Evolutionary conservation across 2,329 filamentous ascomycete species (phyloP), one percentile per base, ranked within the genome.

Genomic region (Metarhizium sp.): DNA sequence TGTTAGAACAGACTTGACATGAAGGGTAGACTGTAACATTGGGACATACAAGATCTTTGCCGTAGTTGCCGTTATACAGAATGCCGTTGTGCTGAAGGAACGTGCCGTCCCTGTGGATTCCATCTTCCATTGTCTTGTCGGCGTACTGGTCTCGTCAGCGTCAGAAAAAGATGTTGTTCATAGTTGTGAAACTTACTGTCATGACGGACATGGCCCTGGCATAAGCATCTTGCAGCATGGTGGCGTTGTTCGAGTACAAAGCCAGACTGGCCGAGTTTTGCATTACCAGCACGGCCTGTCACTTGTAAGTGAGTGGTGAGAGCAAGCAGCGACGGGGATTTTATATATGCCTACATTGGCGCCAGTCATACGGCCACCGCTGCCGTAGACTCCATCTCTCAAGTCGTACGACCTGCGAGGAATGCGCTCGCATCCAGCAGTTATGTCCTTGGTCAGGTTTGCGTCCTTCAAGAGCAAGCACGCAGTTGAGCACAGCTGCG

Each of bases 21-120:
- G 6, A 30, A 14, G 29, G 10, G 7, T 6, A 8, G 6, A 11
- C 4, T 38, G 32, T n/a, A 3, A 40, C 34, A 11, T 8, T 8
- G 8, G 34, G 34, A 36, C 56, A 14, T 45, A 63, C 61, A 53
- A 62, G 43, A 36, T 63, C 62, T 38, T 63, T 63, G 14, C 61
- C 62, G 34, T 63, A 63, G 53, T 63, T 63, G 32, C 62, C 62
- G 42, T 62, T 63, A 49, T 63, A 63, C 34, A 63, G 36, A 25
- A 63, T 51, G 14, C 62, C 62, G 3, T 54, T n/a, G 13, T 63
- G 62, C 49, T 63, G 62, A 2, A 63, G 55, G 34, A 63, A 63
- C 10, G 61, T 57, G 32, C 62, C 62, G 29, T 63, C 62, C 4
- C 60, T 56, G 14, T 63, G 62, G n/a, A 62, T 63, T 2, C 62